Evolutionary conservation across 305 asterid species (phyloP).

Genomic region (Solanum aculeatissimum): DNA sequence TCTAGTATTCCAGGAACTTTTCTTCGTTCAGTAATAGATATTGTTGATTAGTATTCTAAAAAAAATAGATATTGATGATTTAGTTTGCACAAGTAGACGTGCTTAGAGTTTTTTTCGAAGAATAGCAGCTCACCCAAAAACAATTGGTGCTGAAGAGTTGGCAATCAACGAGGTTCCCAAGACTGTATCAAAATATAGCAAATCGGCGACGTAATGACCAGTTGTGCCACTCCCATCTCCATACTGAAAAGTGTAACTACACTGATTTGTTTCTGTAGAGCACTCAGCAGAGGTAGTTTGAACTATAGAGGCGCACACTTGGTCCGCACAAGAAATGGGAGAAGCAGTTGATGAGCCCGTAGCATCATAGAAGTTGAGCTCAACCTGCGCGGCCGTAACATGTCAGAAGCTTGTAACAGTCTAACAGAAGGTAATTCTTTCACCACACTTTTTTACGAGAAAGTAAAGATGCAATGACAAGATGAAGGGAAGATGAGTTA

Average conservation of each 20-base stretch:
- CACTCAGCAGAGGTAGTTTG: conserved; percentile 62
- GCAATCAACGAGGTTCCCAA: conserved; percentile 51
- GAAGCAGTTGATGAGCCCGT: conserved; percentile 62
- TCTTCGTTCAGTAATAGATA: background rate
- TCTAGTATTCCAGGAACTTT: background rate
- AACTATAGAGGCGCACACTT: conserved; percentile 51
- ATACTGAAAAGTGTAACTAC: conserved; percentile 69
- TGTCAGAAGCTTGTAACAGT: conserved; percentile 2
- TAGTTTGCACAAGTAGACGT: background rate
- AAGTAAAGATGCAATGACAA: conserved; percentile 1
- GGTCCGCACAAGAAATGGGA: conserved; percentile 60
- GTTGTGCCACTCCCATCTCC: conserved; percentile 98
- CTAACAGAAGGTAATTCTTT: conserved; percentile 5
- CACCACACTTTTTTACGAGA: background rate
- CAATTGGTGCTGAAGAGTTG: conserved; percentile 78
- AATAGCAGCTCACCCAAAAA: conserved; percentile 64
- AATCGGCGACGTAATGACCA: conserved; percentile 69
- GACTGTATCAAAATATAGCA: conserved; percentile 62
- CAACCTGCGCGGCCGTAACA: conserved; percentile 35
- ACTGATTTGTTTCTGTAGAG: conserved; percentile 45
- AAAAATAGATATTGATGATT: background rate
- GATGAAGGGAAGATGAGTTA: conserved; percentile 16
- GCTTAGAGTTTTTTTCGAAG: background rate
- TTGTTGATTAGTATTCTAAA: background rate
- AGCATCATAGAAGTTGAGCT: conserved; percentile 66